Conservation (phyloP, 2,329 filamentous ascomycete genomes). For the Myriosclerotinia scirpicola region DNA sequence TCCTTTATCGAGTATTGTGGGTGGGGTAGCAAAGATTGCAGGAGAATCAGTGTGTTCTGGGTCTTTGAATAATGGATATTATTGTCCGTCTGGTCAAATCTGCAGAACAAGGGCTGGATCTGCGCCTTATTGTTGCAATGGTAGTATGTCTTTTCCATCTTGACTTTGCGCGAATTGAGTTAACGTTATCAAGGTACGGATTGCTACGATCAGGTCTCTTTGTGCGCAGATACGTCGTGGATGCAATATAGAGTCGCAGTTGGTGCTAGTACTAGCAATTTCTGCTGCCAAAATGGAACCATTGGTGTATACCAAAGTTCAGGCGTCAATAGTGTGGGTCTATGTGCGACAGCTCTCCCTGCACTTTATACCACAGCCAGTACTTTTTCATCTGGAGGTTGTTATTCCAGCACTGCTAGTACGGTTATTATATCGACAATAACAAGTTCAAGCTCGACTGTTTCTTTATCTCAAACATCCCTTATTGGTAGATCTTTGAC, state of each 20-base stretch:
- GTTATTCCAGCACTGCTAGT: not conserved
- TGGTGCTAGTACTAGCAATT: not conserved
- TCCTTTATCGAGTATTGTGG: not conserved
- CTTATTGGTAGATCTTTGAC: not conserved
- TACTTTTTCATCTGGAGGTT: not conserved
- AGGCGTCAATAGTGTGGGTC: not conserved
- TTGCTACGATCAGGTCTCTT: not conserved
- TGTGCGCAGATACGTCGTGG: slow-evolving; percentile 7
- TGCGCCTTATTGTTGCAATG: slow-evolving; percentile 12
- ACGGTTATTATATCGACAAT: not conserved
- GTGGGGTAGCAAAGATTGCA: not conserved
- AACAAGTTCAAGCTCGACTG: not conserved
- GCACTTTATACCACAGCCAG: not conserved
- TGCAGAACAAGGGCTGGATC: not conserved
- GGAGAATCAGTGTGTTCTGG: slow-evolving; percentile 1
- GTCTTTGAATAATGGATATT: not conserved
- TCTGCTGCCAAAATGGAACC: slow-evolving; percentile 12
- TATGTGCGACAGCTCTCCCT: not conserved
- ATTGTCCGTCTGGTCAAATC: slow-evolving; percentile 1
- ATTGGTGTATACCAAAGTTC: not conserved
- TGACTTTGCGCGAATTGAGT: not conserved
- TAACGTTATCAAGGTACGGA: not conserved
- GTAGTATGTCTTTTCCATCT: not conserved
- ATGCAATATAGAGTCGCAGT: not conserved
- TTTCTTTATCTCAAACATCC: not conserved